Percentiles rank a stretch among this genome's conserved stretches.
These are phyloP conservation scores for Trametes hirsuta DNA, from an alignment of 1,284 basidiomycete species.

Conservation along the genomic window DNA sequence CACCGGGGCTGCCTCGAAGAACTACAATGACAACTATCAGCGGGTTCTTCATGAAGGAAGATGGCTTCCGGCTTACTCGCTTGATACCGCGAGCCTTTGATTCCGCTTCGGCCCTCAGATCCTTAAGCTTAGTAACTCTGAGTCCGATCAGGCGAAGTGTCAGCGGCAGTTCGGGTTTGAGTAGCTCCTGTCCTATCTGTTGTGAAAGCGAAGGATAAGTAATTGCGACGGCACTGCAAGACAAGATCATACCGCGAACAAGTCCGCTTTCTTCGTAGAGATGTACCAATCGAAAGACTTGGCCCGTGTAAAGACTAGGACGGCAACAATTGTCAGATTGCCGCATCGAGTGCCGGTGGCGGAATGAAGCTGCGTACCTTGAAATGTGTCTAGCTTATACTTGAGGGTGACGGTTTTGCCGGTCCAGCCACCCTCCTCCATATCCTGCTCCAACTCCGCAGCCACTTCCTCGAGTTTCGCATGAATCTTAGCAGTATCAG, in stretches of 20 bases:
- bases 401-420: slow-evolving; percentile 81
- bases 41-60: too few relatives aligned
- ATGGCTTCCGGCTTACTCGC: slow-evolving; percentile 45
- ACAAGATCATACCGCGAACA: slow-evolving; percentile 61
- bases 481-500: slow-evolving; percentile 67
- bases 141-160: slow-evolving; percentile 82
- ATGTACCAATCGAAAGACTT: slow-evolving; percentile 79
- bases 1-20: slow-evolving; percentile 49
- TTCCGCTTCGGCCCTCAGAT: slow-evolving; percentile 59
- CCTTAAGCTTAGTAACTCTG: slow-evolving; percentile 83
- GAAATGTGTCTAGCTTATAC: slow-evolving; percentile 79
- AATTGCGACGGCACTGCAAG: neutral
- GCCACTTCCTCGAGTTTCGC: slow-evolving; percentile 80
- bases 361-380: slow-evolving; percentile 48
- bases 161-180: slow-evolving; percentile 78
- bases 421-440: slow-evolving; percentile 71
- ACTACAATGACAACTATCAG: slow-evolving; percentile 41
- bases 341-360: neutral
- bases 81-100: slow-evolving; percentile 58
- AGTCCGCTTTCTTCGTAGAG: slow-evolving; percentile 72
- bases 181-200: slow-evolving; percentile 81
- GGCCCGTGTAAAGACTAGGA: slow-evolving; percentile 78
- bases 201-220: neutral
- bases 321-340: neutral
- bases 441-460: slow-evolving; percentile 78